Base-by-base conservation (phyloP, 2,329 filamentous ascomycete genomes). In the Helotiales sp. region DNA sequence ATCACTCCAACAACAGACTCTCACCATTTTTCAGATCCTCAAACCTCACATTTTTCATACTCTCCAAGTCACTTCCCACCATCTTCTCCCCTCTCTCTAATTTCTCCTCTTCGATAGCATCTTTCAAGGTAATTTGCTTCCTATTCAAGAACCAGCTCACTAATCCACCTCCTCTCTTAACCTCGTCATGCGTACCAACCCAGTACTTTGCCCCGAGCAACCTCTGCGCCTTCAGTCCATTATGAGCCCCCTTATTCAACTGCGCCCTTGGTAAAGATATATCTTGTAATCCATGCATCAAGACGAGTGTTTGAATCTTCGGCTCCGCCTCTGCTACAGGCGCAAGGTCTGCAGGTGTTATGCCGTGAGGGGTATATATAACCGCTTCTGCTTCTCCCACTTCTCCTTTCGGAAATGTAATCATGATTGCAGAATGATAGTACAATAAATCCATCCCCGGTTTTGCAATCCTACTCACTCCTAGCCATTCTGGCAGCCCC, bases 151-250 rank as follows among this genome's bases (percentile, higher is more conserved):
- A 76, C 60, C 73, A 71, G 72, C 81, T 78, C 9, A 88, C 78
- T 5, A 87, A 63, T 0, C 85, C 84, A 0, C 77, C 77, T 0
- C 83, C 84, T 53, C 71, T 78, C 70, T 88, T 88, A 4, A 81
- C 73, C 69, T 88, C 85, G 62, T 87, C 85, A 63, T 89, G 85
- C 25, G 86, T 88, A 0, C 79, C 79, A 17, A 88, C 72, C 86
- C 85, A 89, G 65, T 88, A 88, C 62, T 75, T 79, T 0, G 83
- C 81, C 1, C 76, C 73, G 29, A 82, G 70, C 4, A 79, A 70
- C 15, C 76, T 71, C 57, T 83, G 83, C 2, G 82, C 81, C 57
- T 80, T 74, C 15, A 87, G 70, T 0, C 82, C 86, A 65, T 88
- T 88, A 58, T 81, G 74, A 0, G 79, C 85, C 2, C 86, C 86